Evolutionary conservation across 2,329 filamentous ascomycete species (phyloP).

Genomic region (Fusarium graminum): DNA sequence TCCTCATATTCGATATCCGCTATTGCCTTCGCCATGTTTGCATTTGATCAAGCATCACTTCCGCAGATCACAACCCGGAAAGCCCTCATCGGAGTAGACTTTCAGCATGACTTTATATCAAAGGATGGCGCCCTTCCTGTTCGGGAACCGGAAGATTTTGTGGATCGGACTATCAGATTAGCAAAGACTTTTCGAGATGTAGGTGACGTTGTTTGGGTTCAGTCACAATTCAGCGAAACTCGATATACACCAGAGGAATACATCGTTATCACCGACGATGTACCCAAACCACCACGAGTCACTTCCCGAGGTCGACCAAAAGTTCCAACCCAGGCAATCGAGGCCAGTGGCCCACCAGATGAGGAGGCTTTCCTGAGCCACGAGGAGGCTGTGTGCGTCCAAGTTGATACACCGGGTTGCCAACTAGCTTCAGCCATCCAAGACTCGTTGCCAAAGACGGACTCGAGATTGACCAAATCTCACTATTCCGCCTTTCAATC

Average conservation of each 20-base stretch:
- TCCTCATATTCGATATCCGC: not conserved
- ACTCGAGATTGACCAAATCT: slow-evolving; percentile 73
- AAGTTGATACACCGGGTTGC: slow-evolving; percentile 59
- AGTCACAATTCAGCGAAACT: slow-evolving; percentile 77
- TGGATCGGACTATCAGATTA: slow-evolving; percentile 75
- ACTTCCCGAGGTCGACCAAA: slow-evolving; percentile 33
- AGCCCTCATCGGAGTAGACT: slow-evolving; percentile 85
- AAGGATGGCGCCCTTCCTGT: slow-evolving; percentile 76
- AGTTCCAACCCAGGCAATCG: slow-evolving; percentile 23
- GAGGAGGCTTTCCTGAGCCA: slow-evolving; percentile 63
- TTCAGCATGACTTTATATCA: slow-evolving; percentile 90
- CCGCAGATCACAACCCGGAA: slow-evolving; percentile 70
- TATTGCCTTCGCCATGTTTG: slow-evolving; percentile 59
- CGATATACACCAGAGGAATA: slow-evolving; percentile 68
- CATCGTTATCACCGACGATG: slow-evolving; percentile 60
- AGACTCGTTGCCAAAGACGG: slow-evolving; percentile 60
- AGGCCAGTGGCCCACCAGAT: slow-evolving; percentile 42
- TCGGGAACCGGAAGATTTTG: slow-evolving; percentile 71
- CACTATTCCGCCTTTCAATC: slow-evolving; percentile 90
- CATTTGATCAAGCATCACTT: slow-evolving; percentile 68
- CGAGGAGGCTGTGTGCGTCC: slow-evolving; percentile 59
- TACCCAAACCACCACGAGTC: slow-evolving; percentile 24
- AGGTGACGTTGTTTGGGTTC: slow-evolving; percentile 84
- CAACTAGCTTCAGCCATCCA: slow-evolving; percentile 61
- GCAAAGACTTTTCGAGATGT: slow-evolving; percentile 79